Conservation (phyloP, 495 filamentous ascomycete genomes). For the Penicillium cataractarum region DNA sequence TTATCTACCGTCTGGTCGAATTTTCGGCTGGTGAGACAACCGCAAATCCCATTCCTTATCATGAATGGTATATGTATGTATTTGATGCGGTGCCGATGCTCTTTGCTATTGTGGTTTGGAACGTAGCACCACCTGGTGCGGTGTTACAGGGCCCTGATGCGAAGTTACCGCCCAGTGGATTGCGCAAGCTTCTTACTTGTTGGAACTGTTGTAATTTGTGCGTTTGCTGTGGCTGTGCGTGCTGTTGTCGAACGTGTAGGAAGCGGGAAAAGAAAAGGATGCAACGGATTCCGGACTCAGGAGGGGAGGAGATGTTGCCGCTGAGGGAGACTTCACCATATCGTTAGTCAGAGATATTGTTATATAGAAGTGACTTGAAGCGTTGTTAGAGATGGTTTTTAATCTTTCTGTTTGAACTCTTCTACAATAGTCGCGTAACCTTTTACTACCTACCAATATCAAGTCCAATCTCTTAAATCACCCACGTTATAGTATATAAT, state of each 20-base stretch:
- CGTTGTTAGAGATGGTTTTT: not conserved
- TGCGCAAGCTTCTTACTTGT: not conserved
- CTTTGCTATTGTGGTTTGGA: not conserved
- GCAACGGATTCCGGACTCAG: not conserved
- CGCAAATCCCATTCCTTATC: not conserved
- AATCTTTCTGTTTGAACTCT: not conserved
- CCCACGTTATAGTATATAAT: no score
- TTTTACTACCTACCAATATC: not conserved
- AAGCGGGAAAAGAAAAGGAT: not conserved
- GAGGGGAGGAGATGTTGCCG: not conserved
- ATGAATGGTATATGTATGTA: not conserved
- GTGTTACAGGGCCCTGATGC: not conserved
- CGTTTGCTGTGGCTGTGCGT: not conserved
- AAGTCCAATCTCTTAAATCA: no score
- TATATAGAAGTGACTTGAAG: not conserved
- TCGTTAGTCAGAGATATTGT: not conserved
- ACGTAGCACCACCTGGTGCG: not conserved
- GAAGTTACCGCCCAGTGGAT: not conserved
- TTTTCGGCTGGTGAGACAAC: not conserved
- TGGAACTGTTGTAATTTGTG: not conserved
- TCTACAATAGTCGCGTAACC: not conserved
- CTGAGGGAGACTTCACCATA: not conserved
- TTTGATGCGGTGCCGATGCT: constrained; percentile 5
- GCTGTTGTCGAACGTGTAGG: not conserved
- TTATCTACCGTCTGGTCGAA: not conserved